Conservation (phyloP, 805 yeast species). For the Ascoidea tarda region DNA sequence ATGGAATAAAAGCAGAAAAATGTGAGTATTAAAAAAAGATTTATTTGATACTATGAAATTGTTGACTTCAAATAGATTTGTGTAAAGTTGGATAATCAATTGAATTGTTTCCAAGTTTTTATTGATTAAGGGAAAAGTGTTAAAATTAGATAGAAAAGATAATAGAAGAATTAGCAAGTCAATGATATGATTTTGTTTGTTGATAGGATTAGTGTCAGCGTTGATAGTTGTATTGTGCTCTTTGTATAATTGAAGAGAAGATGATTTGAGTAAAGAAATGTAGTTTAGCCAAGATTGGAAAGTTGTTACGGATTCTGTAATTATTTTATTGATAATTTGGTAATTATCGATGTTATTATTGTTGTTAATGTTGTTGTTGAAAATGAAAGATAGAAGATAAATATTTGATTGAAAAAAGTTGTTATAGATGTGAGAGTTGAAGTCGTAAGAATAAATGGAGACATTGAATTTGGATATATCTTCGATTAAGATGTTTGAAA, state of each 20-base stretch:
- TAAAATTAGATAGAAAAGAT: no score
- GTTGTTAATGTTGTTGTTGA: neutral
- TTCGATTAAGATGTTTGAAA: conserved; percentile 35
- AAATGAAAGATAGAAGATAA: neutral
- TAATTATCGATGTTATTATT: neutral
- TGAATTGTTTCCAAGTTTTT: conserved; percentile 2
- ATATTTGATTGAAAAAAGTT: neutral
- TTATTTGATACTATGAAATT: no score
- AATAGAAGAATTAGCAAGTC: no score
- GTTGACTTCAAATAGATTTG: conserved; percentile 7
- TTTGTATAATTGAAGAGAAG: neutral
- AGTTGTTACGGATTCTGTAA: neutral
- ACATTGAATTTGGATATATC: conserved; percentile 25
- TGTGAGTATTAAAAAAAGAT: no score
- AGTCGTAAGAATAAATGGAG: conserved; percentile 7
- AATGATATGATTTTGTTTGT: no score
- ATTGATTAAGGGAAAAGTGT: neutral
- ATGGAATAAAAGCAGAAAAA: no score
- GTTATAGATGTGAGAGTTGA: conserved; percentile 1
- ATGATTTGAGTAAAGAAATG: neutral
- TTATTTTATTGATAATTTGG: neutral
- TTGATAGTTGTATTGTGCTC: no score
- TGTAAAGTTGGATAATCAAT: conserved; percentile 8
- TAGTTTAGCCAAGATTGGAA: neutral
- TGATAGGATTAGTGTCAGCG: no score